These are phyloP conservation scores for Paxillus ammoniavirescens DNA, from an alignment of 768 basidiomycete species.

Conservation along the genomic window DNA sequence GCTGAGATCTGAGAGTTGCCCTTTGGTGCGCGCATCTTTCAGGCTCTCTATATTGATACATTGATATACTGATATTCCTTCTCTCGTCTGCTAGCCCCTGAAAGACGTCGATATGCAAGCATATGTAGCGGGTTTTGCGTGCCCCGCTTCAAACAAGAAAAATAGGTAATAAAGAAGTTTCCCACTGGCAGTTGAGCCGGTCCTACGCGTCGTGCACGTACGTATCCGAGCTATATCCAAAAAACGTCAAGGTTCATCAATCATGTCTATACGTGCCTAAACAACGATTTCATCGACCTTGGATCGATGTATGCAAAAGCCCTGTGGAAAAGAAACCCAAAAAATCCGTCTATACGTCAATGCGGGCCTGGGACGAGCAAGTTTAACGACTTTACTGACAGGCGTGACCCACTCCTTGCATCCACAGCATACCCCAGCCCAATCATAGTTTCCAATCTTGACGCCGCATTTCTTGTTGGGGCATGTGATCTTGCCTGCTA, in stretches of 20 bases:
- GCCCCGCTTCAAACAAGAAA: too few species aligned
- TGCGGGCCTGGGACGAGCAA: background rate
- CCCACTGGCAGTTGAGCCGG: too few species aligned
- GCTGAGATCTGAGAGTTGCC: too few species aligned
- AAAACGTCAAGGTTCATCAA: background rate
- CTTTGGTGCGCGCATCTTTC: too few species aligned
- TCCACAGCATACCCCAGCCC: slow-evolving; percentile 91
- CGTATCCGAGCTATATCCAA: too few species aligned
- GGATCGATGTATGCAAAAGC: slow-evolving; percentile 65
- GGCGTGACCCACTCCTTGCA: slow-evolving; percentile 93
- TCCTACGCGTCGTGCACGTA: too few species aligned
- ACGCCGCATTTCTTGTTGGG: slow-evolving; percentile 88
- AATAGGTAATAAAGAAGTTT: too few species aligned
- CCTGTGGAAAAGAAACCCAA: slow-evolving; percentile 30
- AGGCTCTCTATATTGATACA: too few species aligned
- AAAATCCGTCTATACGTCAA: background rate
- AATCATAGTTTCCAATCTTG: slow-evolving; percentile 95
- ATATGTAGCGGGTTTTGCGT: too few species aligned
- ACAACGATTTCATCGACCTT: slow-evolving; percentile 63
- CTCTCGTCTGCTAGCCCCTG: too few species aligned
- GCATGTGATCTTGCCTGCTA: slow-evolving; percentile 88
- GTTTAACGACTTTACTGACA: slow-evolving; percentile 43
- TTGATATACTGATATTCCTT: too few species aligned
- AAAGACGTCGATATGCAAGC: too few species aligned
- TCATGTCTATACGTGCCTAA: background rate